Evolutionary conservation across 2,329 filamentous ascomycete species (phyloP).

Genomic region (Sporothrix brunneoviolacea): DNA sequence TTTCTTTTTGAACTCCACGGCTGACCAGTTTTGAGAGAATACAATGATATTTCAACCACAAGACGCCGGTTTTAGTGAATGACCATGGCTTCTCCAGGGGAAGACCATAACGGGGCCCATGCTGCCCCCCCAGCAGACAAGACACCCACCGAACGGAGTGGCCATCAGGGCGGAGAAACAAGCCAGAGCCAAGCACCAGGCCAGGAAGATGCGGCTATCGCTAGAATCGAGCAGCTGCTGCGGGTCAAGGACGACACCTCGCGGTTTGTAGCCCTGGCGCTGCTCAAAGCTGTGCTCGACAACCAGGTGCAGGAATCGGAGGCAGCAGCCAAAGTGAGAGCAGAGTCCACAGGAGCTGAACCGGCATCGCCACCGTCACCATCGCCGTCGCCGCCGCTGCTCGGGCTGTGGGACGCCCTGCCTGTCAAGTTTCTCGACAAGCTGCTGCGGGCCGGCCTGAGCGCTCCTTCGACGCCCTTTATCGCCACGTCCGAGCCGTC

Average conservation of each 20-base stretch:
- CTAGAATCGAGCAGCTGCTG: slow-evolving; percentile 50
- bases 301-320: slow-evolving; percentile 27
- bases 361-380: neutral
- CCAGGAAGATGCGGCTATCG: slow-evolving; percentile 24
- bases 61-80: too few species aligned
- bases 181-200: neutral
- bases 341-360: neutral
- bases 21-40: too few species aligned
- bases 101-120: neutral
- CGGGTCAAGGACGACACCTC: slow-evolving; percentile 58
- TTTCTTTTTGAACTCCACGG: too few species aligned
- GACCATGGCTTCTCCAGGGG: neutral
- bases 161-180: too few species aligned
- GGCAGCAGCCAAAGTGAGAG: neutral
- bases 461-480: neutral
- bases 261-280: slow-evolving; percentile 59
- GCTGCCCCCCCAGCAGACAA: neutral
- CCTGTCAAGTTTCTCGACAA: slow-evolving; percentile 59
- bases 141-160: neutral
- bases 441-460: slow-evolving; percentile 48
- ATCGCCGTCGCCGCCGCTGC: slow-evolving; percentile 27
- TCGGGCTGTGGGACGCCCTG: slow-evolving; percentile 52
- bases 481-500: too few species aligned
- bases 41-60: too few species aligned
- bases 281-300: slow-evolving; percentile 60